Base-by-base conservation (phyloP, 2,329 filamentous ascomycete species). In the Aulographum hederae region DNA sequence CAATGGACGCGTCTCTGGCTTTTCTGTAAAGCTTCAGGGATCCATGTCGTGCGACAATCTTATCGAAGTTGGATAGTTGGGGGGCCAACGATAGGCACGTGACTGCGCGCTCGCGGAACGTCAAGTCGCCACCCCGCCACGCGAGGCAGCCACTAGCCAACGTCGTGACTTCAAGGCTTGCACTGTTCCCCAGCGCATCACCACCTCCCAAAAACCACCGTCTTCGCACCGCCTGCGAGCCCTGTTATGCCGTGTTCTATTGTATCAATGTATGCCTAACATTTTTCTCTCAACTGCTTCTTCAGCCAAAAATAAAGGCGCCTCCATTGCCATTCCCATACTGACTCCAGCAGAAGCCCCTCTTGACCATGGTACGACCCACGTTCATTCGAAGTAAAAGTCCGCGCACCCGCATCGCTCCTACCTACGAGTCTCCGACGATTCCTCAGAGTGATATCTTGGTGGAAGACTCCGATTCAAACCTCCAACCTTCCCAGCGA, bases 391-490 rank as follows among this genome's bases (percentile, higher is more conserved):
- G 31, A 25, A 17, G 17, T n/a, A 25, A 32, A 6, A 17, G 8
- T 26, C 17, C 14, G n/a, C 8, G 10, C 31, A 6, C 31, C 18
- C 16, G n/a, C 2, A n/a, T 10, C 2, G 16, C 14, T 17, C 21
- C 8, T 6, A 23, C 30, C 18, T 17, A 28, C 27, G 8, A 15
- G 10, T 8, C 15, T 12, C 8, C 27, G 8, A 10, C 15, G 27
- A 6, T 8, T 8, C 8, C 15, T 14, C 8, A 12, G 10, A 28
- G 27, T 32, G 67, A 69, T 26, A 49, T 69, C 10, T 50, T 73
- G 12, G 67, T 59, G 37, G 52, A 60, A 5, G 63, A 67, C n/a
- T 67, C 67, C 5, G 70, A 77, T 28, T 56, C 69, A 30, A 65
- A 70, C 20, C 46, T 65, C 33, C 67, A 68, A 38, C 50, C 60